phyloP scores from a whole-genome alignment of 495 filamentous ascomycete genomes.

The Penicillium crystallinum region DNA sequence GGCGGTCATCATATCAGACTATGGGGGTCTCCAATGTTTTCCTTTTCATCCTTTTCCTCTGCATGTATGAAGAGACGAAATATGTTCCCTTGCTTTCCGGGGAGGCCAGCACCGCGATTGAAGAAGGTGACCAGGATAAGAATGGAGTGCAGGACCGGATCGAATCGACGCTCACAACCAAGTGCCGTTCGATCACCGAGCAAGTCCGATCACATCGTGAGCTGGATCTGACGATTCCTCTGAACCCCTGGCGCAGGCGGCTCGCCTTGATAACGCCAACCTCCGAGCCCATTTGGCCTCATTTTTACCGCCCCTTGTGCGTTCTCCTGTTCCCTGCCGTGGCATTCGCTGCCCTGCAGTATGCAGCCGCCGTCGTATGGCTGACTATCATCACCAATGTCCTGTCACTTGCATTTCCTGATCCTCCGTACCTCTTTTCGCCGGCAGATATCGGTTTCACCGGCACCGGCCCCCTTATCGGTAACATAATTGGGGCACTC shows the following conservation, averaged over 20 bases:
- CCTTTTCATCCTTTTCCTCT: slow-evolving; percentile 23
- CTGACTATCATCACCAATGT: slow-evolving; percentile 31
- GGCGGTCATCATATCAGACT: slow-evolving; percentile 29
- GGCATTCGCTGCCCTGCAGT: slow-evolving; percentile 35
- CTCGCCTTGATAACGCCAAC: slow-evolving; percentile 24
- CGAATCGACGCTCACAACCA: background rate
- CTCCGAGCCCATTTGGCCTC: slow-evolving; percentile 29
- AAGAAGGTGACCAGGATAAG: background rate
- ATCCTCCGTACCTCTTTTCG: slow-evolving; percentile 39
- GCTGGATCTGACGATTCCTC: slow-evolving; percentile 23
- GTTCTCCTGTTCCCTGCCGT: slow-evolving; percentile 35
- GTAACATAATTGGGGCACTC: slow-evolving; percentile 33
- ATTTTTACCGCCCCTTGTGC: slow-evolving; percentile 31
- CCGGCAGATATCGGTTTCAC: slow-evolving; percentile 37
- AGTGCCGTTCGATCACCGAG: slow-evolving; percentile 4
- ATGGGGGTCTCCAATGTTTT: slow-evolving; percentile 27
- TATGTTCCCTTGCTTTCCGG: slow-evolving; percentile 22
- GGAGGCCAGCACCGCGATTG: background rate
- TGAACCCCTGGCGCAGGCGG: slow-evolving; percentile 22
- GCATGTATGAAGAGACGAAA: slow-evolving; percentile 36
- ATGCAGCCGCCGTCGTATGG: slow-evolving; percentile 34
- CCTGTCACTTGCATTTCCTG: slow-evolving; percentile 27
- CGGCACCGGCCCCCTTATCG: slow-evolving; percentile 37
- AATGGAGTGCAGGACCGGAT: background rate
- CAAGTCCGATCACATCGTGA: slow-evolving; percentile 11